phyloP scores from a whole-genome alignment of 2,329 filamentous ascomycete species.

The Nigrospora sphaerica region DNA sequence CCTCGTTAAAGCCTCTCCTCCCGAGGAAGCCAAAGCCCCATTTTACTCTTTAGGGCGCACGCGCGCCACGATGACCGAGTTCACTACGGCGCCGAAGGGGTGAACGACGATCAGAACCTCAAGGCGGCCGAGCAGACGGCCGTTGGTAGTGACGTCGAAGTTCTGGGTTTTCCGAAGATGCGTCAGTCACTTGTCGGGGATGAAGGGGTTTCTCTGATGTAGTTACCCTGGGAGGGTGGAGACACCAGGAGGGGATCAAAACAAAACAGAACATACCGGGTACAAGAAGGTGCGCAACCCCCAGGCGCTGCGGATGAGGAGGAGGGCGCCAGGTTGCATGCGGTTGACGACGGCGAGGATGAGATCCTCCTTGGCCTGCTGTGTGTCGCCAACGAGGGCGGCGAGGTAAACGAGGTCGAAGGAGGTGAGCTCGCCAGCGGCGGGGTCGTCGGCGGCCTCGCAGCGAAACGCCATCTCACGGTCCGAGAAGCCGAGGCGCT shows the following conservation, averaged over 20 bases:
- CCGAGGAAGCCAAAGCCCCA: too few relatives aligned
- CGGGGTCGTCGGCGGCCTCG: constrained; percentile 19
- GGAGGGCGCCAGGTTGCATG: constrained; percentile 32
- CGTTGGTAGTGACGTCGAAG: constrained; percentile 28
- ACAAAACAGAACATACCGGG: constrained; percentile 25
- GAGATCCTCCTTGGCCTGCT: constrained; percentile 32
- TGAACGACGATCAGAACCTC: constrained; percentile 36
- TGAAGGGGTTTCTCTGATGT: too few relatives aligned
- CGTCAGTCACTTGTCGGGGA: not conserved
- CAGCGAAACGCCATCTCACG: constrained; percentile 28
- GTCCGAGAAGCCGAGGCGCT: constrained; percentile 18
- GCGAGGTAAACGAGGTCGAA: constrained; percentile 43
- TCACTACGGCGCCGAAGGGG: constrained; percentile 41
- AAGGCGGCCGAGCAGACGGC: constrained; percentile 20
- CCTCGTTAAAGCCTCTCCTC: too few relatives aligned
- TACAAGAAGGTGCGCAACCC: constrained; percentile 38
- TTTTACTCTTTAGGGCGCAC: not conserved
- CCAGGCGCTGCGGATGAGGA: constrained; percentile 38
- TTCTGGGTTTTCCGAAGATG: constrained; percentile 13
- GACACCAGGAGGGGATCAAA: too few relatives aligned
- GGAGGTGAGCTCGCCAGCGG: constrained; percentile 15
- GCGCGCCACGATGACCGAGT: constrained; percentile 35
- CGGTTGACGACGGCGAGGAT: constrained; percentile 25
- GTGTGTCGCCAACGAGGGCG: constrained; percentile 37
- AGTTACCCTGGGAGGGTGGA: too few relatives aligned